Base-by-base conservation (phyloP, 2,329 filamentous ascomycete genomes). In the Cyphellophora europaea region DNA sequence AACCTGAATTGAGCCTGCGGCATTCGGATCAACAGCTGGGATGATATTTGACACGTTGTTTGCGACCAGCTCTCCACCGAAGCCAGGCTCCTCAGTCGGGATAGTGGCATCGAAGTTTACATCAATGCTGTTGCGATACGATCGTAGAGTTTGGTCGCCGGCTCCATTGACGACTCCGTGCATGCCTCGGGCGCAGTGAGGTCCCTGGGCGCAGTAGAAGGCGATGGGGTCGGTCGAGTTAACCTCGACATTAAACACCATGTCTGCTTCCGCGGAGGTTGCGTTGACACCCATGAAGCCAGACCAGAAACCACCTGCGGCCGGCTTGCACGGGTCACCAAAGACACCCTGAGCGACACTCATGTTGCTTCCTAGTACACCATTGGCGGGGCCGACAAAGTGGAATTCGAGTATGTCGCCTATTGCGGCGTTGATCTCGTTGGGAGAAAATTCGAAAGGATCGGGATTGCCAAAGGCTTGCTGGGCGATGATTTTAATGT, bases 161-260 rank as follows among this genome's bases (percentile, higher is more conserved):
- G 28, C 28, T n/a, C 28, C 28, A 30, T 30, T 30, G 8, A 30
- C 28, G 6, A 30, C 28, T 6, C 28, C 28, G 28, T 30, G 13
- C 28, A 30, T 30, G 28, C 28, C 28, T 13, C 6, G 6, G 6
- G 28, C 14, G 28, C 28, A 30, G 14, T 30, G 28, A 6, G 8
- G 11, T 6, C 28, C 28, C 13, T 30, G 28, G 28, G 28, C 13
- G 28, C 28, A 30, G 14, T 30, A 30, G 13, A 30, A 30, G 28
- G 13, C 28, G 8, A 30, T 30, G 8, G 28, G 28, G 28, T 30
- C 28, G 28, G 28, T 30, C 6, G 6, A 8, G 6, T 6, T 30
- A 16, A 30, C 28, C 8, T n/a, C n/a, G 14, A 30, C 28, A 8
- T 16, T 6, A 13, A 30, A 30, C 8, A 30, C 28, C 13, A 8